phyloP scores from a whole-genome alignment of 1,139 yeast species.

The Yamadazyma kanchanaburiensis region DNA sequence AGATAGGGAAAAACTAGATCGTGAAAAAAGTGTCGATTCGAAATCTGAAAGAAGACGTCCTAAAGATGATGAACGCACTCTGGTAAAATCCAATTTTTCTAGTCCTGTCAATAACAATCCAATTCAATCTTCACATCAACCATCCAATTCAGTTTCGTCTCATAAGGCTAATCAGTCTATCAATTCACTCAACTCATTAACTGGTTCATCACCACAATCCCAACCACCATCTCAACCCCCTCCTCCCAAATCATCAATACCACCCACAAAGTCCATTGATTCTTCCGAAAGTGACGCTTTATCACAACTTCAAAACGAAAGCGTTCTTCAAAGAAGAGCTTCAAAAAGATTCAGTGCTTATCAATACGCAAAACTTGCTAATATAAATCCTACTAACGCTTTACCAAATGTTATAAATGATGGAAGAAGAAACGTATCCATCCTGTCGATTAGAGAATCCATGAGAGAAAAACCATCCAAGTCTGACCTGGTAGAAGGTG shows the following conservation, averaged over 20 bases:
- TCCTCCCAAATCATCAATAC: neutral
- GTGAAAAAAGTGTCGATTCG: neutral
- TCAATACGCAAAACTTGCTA: constrained; percentile 78
- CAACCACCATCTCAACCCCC: constrained; percentile 5
- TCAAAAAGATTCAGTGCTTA: constrained; percentile 91
- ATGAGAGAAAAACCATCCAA: constrained; percentile 13
- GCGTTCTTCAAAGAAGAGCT: constrained; percentile 72
- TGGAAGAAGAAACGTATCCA: constrained; percentile 7
- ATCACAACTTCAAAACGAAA: constrained; percentile 15
- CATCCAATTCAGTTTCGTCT: neutral
- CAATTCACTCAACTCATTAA: constrained; percentile 2
- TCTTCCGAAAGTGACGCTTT: constrained; percentile 10
- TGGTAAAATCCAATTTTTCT: constrained; percentile 2
- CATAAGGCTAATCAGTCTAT: constrained; percentile 3
- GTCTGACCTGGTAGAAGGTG: constrained; percentile 7
- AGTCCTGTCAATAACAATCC: neutral
- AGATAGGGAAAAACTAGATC: constrained; percentile 3
- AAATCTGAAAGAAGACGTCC: neutral
- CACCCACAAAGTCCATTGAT: neutral
- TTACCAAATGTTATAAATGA: constrained; percentile 15
- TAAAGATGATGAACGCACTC: constrained; percentile 1
- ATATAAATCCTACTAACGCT: constrained; percentile 32
- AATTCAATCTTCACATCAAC: constrained; percentile 1
- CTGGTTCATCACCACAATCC: constrained; percentile 1
- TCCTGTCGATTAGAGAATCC: constrained; percentile 10